A percentile compares a stretch with the other conserved stretches of the same genome.
These are phyloP conservation scores for Microbotryomycetes sp. DNA, from an alignment of 1,284 basidiomycete genomes.

Conservation along the genomic window DNA sequence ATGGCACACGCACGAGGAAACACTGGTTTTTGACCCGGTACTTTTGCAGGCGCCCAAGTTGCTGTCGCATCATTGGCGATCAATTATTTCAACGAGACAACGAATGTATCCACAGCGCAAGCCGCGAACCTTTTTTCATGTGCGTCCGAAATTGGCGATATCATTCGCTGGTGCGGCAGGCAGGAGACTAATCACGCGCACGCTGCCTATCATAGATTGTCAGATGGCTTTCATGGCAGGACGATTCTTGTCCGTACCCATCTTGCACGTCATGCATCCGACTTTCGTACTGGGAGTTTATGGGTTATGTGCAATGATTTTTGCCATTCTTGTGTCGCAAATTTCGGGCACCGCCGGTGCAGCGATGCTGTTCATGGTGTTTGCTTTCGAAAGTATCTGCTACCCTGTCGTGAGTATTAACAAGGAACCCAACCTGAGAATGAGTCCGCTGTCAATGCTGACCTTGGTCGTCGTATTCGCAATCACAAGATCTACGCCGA, in stretches of 20 bases:
- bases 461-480: conserved; percentile 68
- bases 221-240: conserved; percentile 51
- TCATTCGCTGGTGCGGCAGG: too few species aligned
- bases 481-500: conserved; percentile 54
- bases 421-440: too few species aligned
- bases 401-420: neutral
- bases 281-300: neutral
- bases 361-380: conserved; percentile 58
- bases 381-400: conserved; percentile 34
- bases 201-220: too few species aligned
- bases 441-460: too few species aligned
- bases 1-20: conserved; percentile 12
- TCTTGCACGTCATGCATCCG: neutral
- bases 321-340: conserved; percentile 54
- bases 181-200: too few species aligned
- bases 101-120: conserved; percentile 53
- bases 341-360: conserved; percentile 54
- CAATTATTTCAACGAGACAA: conserved; percentile 56
- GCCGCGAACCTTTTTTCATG: conserved; percentile 56
- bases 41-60: conserved; percentile 60
- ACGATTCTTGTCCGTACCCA: neutral
- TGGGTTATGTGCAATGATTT: conserved; percentile 48
- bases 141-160: too few species aligned
- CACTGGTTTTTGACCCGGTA: too few species aligned
- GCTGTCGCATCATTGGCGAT: conserved; percentile 65